Base-by-base conservation (phyloP, 1,284 basidiomycete genomes). In the Papiliotrema terrestris region DNA sequence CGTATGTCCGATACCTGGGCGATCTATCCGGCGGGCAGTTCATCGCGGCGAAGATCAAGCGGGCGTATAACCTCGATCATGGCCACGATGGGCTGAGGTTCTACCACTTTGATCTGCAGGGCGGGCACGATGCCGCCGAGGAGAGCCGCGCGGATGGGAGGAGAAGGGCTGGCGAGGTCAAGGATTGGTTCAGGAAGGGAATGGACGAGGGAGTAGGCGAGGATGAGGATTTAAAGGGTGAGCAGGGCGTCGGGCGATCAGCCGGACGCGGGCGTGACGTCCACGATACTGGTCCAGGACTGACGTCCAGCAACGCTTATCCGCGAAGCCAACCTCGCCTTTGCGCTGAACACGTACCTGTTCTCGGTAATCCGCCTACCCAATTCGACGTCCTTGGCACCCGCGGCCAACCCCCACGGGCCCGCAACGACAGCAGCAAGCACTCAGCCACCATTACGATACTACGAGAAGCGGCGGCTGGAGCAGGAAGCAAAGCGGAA, bases 1-100 rank as follows among this genome's bases (percentile, higher is more conserved):
- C 88, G 0, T 91, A 91, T 68, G 87, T 89, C 17, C 83, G 89
- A 37, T 91, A 91, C 75, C 82, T 92, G n/a, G 89, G 89, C 54
- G 89, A 92, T 73, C 80, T 91, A 35, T 86, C 84, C 46, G 89
- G 89, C 17, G 89, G 90, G 0, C 89, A 91, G 77, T 80, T 83
- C 58, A 86, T 91, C 63, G 80, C 84, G 29, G 80, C 83, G 39
- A 80, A 79, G 41, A 76, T 89, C 22, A 80, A 80, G 19, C 86
- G 86, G 73, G 83, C 85, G 13, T 90, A 89, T 67, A 80, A 75
- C 8, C 79, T 90, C 1, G 22, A 25, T 17, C 80, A 81, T 42
- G 78, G 77, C 0, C 66, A 65, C 1, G 66, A 74, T 26, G 88
- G 88, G 0, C 74, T 86, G 35, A 73, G 78, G 35, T 91, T 91